Percentiles rank a stretch among this genome's conserved stretches.
phyloP scores from a whole-genome alignment of 106 monocot species.

The Xerophyta viscosa region DNA sequence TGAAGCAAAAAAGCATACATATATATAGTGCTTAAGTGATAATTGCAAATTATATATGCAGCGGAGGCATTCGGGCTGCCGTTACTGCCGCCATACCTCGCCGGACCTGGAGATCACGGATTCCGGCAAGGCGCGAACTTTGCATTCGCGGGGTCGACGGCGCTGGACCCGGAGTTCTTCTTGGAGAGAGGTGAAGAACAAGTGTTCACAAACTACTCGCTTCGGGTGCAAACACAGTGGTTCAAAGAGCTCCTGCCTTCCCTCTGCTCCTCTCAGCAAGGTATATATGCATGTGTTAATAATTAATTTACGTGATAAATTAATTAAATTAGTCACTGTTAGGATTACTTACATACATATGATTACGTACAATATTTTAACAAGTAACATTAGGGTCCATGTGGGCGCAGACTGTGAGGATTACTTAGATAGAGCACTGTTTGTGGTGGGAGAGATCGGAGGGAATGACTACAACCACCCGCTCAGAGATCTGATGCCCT shows the following conservation, averaged over 20 bases:
- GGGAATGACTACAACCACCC: conserved; percentile 9
- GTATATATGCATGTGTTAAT: no score
- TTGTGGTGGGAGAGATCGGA: conserved; percentile 8
- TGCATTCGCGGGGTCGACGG: conserved; percentile 21
- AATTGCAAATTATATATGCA: conserved; percentile 1
- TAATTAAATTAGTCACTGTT: no score
- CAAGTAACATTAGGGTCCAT: no score
- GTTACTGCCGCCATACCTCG: conserved; percentile 23
- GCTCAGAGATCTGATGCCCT: conserved; percentile 5
- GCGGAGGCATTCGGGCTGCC: conserved; percentile 32
- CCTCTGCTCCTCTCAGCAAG: conserved; percentile 9
- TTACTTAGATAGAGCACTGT: neutral
- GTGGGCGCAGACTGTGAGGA: conserved; percentile 1
- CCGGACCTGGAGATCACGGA: neutral
- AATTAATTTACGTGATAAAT: no score
- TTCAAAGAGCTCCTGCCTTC: conserved; percentile 34
- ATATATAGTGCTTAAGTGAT: neutral
- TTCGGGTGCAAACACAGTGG: conserved; percentile 27
- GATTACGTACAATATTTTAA: no score
- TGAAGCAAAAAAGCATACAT: neutral
- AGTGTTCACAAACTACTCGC: conserved; percentile 8
- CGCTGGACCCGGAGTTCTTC: conserved; percentile 29
- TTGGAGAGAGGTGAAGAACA: conserved; percentile 6
- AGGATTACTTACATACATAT: no score
- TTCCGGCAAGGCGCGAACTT: conserved; percentile 33